Percentiles rank a stretch among this genome's conserved stretches.
phyloP scores from a whole-genome alignment of 805 yeast species.

The Gaillardinia entomophila region DNA sequence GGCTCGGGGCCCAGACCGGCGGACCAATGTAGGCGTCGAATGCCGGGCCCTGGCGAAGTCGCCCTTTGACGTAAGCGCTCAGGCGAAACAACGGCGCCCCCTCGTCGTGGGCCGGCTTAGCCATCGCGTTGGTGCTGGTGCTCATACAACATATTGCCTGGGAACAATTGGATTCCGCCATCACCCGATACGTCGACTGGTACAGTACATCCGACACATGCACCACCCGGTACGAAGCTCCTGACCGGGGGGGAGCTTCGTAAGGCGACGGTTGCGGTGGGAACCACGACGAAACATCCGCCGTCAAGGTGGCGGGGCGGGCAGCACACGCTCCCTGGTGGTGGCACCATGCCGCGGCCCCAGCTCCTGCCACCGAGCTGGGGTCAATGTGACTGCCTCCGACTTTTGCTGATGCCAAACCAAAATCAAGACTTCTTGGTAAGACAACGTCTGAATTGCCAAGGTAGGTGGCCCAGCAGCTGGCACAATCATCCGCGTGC shows the following conservation, averaged over 20 bases:
- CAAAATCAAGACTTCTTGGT: too few relatives aligned
- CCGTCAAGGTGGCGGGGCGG: constrained; percentile 5
- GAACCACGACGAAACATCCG: constrained; percentile 4
- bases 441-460: too few relatives aligned
- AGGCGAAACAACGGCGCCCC: constrained; percentile 4
- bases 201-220: constrained; percentile 2
- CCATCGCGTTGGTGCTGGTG: constrained; percentile 1
- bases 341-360: too few relatives aligned
- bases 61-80: constrained; percentile 7
- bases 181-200: constrained; percentile 1
- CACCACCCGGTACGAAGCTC: constrained; percentile 2
- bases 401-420: too few relatives aligned
- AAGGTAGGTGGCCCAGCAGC: too few relatives aligned
- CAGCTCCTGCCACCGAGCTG: too few relatives aligned
- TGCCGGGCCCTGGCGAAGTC: constrained; percentile 8
- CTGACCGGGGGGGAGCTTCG: constrained; percentile 5
- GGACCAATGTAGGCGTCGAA: constrained; percentile 3
- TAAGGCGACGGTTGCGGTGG: constrained; percentile 4
- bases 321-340: too few relatives aligned
- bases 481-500: too few relatives aligned
- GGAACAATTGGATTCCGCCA: constrained; percentile 4
- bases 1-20: constrained; percentile 3
- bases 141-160: constrained; percentile 3
- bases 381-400: too few relatives aligned
- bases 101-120: background rate